phyloP scores from a whole-genome alignment of 2,329 filamentous ascomycete genomes.

The Botrytis tulipae region DNA sequence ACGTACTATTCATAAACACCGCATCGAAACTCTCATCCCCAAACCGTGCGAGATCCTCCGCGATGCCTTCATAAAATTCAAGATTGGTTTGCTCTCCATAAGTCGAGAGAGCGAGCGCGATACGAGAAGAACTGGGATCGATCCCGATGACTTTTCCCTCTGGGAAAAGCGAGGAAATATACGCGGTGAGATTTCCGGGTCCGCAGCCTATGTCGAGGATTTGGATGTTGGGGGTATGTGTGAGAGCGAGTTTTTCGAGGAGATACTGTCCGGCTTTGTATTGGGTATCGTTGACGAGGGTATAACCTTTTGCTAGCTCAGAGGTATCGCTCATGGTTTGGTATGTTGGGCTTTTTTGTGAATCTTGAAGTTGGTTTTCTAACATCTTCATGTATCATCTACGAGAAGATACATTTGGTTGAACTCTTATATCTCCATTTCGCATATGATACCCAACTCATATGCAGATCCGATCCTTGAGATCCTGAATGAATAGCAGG shows the following conservation, averaged over 20 bases:
- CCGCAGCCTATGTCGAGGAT: slow-evolving; percentile 41
- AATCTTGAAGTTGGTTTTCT: too few relatives aligned
- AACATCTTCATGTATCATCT: neutral
- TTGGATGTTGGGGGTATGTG: neutral
- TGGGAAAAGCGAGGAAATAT: slow-evolving; percentile 14
- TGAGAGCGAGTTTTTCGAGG: slow-evolving; percentile 17
- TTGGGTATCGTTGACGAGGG: slow-evolving; percentile 21
- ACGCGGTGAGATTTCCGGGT: slow-evolving; percentile 37
- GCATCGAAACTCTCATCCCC: slow-evolving; percentile 18
- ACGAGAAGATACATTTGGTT: neutral
- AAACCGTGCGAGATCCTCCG: slow-evolving; percentile 22
- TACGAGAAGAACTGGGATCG: slow-evolving; percentile 23
- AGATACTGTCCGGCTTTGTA: slow-evolving; percentile 21
- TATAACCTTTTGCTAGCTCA: slow-evolving; percentile 25
- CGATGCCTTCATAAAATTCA: slow-evolving; percentile 16
- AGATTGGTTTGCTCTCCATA: neutral
- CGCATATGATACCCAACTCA: too few relatives aligned
- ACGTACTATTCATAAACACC: slow-evolving; percentile 23
- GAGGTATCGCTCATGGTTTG: slow-evolving; percentile 23
- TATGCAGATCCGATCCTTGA: too few relatives aligned
- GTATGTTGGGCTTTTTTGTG: accelerated
- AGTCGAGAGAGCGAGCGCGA: slow-evolving; percentile 16
- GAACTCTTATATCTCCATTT: neutral
- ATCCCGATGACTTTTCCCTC: slow-evolving; percentile 18
- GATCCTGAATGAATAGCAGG: too few relatives aligned